Evolutionary conservation across 1,284 basidiomycete genomes (phyloP), one percentile per base, ranked within the genome.

Genomic region (Moniliophthora roreri): DNA sequence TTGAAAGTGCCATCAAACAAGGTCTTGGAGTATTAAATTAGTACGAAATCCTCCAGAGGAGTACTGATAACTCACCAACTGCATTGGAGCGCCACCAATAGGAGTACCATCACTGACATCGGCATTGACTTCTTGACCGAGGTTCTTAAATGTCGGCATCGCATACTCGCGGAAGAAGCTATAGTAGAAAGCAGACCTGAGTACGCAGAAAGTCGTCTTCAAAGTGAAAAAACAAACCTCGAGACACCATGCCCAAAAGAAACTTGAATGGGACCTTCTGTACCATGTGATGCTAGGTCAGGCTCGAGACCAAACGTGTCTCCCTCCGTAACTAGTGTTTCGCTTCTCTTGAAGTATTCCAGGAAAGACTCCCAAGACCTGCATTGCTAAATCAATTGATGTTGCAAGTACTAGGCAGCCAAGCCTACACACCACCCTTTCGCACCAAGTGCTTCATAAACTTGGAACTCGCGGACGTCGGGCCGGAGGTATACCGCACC

Each of bases 81-180:
- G 28, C 28, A 32, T 32, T 6, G 28, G 28, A 11, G 28, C 28
- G 11, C 28, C 28, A 32, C 28, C 28, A 32, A 51, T 55, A 35
- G 51, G 49, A 24, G 20, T 34, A 2, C 54, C 54, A 16, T 51
- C 54, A 18, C 52, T 55, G 15, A 51, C 50, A 32, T 55, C 54
- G 9, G 40, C 5, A 20, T 55, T 55, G 18, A 55, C 44, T 9
- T 42, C 16, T 40, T 55, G 54, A 1, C 54, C 54, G 21, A 52
- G 50, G 15, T 37, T 40, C 34, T 52, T 21, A 26, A 55, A 11
- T 1, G 54, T 52, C 1, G 54, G 50, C 0, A 55, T 41, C 3
- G 54, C 54, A 15, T 23, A 55, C 2, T 55, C 46, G 2, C 50
- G 44, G 35, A 55, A 55, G 46, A 55, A 55, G n/a, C 50, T 55